These are phyloP conservation scores for Talaromyces islandicus DNA, from an alignment of 2,329 filamentous ascomycete species.

Conservation along the genomic window DNA sequence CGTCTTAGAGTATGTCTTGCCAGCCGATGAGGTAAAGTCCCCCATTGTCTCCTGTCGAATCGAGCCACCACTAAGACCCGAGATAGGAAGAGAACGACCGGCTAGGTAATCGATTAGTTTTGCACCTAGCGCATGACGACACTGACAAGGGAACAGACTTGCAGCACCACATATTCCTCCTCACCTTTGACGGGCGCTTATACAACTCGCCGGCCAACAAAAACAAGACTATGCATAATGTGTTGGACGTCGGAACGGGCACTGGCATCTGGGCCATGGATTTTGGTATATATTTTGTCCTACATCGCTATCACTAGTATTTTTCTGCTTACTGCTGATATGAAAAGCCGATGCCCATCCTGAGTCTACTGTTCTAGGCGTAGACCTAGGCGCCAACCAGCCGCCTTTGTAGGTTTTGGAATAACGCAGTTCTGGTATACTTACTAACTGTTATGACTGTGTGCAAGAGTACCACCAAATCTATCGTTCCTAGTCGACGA, in stretches of 20 bases:
- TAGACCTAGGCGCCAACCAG: not conserved
- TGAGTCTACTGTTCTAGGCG: not conserved
- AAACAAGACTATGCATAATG: not conserved
- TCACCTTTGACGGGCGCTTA: not conserved
- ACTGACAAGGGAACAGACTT: not conserved
- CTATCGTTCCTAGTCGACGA: not conserved
- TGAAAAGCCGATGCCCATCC: not conserved
- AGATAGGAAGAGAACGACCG: not conserved
- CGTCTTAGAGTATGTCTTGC: not conserved
- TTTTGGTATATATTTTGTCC: not conserved
- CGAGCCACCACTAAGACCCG: not conserved
- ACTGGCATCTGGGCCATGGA: not conserved
- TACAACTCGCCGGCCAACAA: not conserved
- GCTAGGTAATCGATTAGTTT: not conserved
- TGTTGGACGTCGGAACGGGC: not conserved
- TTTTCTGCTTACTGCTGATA: not conserved
- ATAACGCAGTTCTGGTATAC: not conserved
- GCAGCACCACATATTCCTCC: not conserved
- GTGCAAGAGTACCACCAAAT: not conserved
- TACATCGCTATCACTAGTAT: not conserved
- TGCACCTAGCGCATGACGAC: not conserved
- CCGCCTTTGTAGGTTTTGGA: not conserved
- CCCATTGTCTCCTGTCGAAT: not conserved
- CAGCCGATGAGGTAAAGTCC: not conserved
- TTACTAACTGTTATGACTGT: not conserved